These are phyloP conservation scores for Nitzschia sp. DNA, from an alignment of 108 stramenopile species.

Conservation along the genomic window DNA sequence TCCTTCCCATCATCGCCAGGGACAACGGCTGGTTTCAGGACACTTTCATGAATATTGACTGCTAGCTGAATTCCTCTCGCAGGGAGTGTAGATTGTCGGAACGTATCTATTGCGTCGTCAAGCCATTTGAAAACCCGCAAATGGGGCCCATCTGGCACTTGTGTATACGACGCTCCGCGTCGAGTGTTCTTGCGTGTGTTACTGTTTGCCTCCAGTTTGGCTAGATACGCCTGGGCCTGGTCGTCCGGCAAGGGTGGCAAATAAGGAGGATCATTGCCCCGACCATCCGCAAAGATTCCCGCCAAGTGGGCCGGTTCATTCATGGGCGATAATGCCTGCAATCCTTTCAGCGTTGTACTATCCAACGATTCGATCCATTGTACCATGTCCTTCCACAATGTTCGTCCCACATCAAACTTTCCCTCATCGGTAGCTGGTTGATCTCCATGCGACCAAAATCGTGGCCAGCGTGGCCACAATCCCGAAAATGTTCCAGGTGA, in stretches of 20 bases:
- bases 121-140: conserved; percentile 73
- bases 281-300: conserved; percentile 51
- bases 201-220: conserved; percentile 27
- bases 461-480: conserved; percentile 66
- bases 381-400: conserved; percentile 50
- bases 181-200: not conserved
- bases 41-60: conserved; percentile 75
- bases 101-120: conserved; percentile 60
- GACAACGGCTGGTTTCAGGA: conserved; percentile 29
- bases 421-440: conserved; percentile 33
- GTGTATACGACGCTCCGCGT: not conserved
- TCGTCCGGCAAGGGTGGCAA: conserved; percentile 59
- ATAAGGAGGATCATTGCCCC: conserved; percentile 40
- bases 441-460: conserved; percentile 73
- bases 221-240: conserved; percentile 46
- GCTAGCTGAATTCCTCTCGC: conserved; percentile 55
- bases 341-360: conserved; percentile 60
- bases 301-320: conserved; percentile 84
- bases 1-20: conserved; percentile 26
- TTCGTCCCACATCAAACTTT: conserved; percentile 51
- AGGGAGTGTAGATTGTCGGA: conserved; percentile 69
- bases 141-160: conserved; percentile 72
- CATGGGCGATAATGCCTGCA: conserved; percentile 73
- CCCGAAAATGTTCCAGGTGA: conserved; percentile 78
- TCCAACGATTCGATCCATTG: conserved; percentile 68